Evolutionary conservation across 495 filamentous ascomycete genomes (phyloP).

Genomic region (Mytilinidion resinicola): DNA sequence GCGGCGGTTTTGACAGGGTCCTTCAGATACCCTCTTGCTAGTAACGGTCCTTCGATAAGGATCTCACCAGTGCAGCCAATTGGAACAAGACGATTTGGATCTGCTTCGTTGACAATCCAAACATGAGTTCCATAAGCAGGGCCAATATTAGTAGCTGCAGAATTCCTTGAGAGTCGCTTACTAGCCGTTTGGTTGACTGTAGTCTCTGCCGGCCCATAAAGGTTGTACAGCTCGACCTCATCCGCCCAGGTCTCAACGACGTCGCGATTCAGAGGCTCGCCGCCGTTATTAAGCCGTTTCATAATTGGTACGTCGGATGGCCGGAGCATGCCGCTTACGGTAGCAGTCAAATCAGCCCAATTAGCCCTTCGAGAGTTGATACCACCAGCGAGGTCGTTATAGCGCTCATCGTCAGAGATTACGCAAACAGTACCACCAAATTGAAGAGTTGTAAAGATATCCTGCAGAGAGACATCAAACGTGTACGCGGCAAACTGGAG

Average conservation of each 20-base stretch:
- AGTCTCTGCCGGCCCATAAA: constrained; percentile 17
- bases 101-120: constrained; percentile 34
- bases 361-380: constrained; percentile 29
- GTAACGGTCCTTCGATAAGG: constrained; percentile 41
- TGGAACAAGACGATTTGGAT: constrained; percentile 36
- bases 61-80: constrained; percentile 45
- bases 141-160: constrained; percentile 41
- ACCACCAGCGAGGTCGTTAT: constrained; percentile 29
- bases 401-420: constrained; percentile 19
- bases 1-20: constrained; percentile 29
- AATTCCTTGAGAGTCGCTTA: constrained; percentile 5
- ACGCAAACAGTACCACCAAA: constrained; percentile 21
- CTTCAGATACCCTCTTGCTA: constrained; percentile 38
- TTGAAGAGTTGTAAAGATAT: constrained; percentile 19
- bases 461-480: constrained; percentile 16
- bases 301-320: constrained; percentile 11
- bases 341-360: constrained; percentile 28
- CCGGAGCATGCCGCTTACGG: constrained; percentile 12
- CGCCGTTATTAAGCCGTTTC: constrained; percentile 28
- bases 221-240: constrained; percentile 5
- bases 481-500: constrained; percentile 22
- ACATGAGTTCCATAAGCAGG: constrained; percentile 21
- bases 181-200: constrained; percentile 9
- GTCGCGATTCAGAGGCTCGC: constrained; percentile 13
- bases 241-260: constrained; percentile 8